Evolutionary conservation across 2,329 filamentous ascomycete genomes (phyloP).

Genomic region (Phyllosticta citribraziliensis): DNA sequence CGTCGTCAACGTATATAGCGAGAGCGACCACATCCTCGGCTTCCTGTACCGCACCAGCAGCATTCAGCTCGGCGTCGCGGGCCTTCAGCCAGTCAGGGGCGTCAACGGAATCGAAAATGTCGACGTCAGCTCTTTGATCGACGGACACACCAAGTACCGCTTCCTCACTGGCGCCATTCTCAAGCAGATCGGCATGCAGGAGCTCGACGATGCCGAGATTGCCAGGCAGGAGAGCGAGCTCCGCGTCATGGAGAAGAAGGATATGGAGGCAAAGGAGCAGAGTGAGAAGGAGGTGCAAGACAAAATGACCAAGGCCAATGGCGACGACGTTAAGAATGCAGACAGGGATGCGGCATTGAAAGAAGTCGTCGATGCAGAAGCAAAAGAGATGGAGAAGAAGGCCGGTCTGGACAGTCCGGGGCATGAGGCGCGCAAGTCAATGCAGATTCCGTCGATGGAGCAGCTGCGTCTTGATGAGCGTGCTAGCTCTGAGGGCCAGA

Average conservation of each 20-base stretch:
- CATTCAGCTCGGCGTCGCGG: slow-evolving; percentile 73
- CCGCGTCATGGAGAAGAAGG: slow-evolving; percentile 34
- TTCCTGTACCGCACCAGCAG: slow-evolving; percentile 81
- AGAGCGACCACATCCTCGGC: slow-evolving; percentile 77
- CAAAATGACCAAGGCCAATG: neutral
- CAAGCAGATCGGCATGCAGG: slow-evolving; percentile 43
- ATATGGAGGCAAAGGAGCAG: slow-evolving; percentile 30
- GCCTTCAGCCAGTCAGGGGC: slow-evolving; percentile 61
- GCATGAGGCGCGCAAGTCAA: neutral
- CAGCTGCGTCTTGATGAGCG: neutral
- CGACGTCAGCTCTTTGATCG: slow-evolving; percentile 41
- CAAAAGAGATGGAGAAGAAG: slow-evolving; percentile 4
- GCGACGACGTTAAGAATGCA: neutral
- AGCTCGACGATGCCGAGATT: slow-evolving; percentile 39
- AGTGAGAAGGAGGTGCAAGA: slow-evolving; percentile 24
- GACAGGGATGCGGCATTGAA: slow-evolving; percentile 1
- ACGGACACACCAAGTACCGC: slow-evolving; percentile 42
- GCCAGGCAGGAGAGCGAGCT: slow-evolving; percentile 36
- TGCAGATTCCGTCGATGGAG: neutral
- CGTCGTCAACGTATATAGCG: slow-evolving; percentile 79
- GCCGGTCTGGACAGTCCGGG: neutral
- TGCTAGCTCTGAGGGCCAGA: neutral
- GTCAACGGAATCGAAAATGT: slow-evolving; percentile 56
- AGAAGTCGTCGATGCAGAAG: slow-evolving; percentile 5
- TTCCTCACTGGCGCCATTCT: slow-evolving; percentile 43